Percentiles rank a stretch among this genome's conserved stretches.
phyloP scores from a whole-genome alignment of 176 grass and related monocot species.

The Miscanthus lutarioriparius region DNA sequence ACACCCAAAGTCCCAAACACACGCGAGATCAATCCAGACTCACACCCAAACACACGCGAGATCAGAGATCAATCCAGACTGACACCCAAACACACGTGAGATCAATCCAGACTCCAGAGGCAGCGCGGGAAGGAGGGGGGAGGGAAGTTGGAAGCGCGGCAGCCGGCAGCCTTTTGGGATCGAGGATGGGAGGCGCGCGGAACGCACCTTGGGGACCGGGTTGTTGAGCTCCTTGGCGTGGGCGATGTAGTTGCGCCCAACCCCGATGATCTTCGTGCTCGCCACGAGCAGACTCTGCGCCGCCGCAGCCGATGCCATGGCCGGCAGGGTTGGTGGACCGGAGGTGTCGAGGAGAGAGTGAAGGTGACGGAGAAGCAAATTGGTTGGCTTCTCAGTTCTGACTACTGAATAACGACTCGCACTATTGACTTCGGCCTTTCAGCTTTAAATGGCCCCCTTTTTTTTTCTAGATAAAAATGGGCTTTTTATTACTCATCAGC shows the following conservation, averaged over 20 bases:
- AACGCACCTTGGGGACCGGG: slow-evolving; percentile 78
- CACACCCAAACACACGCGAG: neutral
- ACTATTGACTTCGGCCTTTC: too few species aligned
- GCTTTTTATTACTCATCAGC: neutral
- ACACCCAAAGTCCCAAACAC: neutral
- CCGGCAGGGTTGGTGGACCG: neutral
- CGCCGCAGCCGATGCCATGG: slow-evolving; percentile 41
- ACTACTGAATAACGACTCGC: neutral
- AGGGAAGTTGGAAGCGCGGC: too few species aligned
- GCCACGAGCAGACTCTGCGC: slow-evolving; percentile 58
- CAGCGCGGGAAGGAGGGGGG: neutral
- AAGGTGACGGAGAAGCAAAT: neutral
- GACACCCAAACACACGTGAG: neutral
- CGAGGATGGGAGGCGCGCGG: neutral
- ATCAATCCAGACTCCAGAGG: neutral
- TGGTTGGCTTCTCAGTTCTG: neutral
- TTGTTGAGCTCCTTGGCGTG: slow-evolving; percentile 87
- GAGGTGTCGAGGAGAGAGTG: neutral
- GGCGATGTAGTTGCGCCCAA: slow-evolving; percentile 73
- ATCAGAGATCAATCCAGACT: neutral
- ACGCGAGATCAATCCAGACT: too few species aligned
- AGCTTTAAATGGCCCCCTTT: too few species aligned
- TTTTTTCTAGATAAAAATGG: too few species aligned
- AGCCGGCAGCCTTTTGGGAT: neutral
- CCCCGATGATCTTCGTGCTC: slow-evolving; percentile 90